Conservation (phyloP, 2,329 filamentous ascomycete genomes). For the Sphaerulina vaccinii region DNA sequence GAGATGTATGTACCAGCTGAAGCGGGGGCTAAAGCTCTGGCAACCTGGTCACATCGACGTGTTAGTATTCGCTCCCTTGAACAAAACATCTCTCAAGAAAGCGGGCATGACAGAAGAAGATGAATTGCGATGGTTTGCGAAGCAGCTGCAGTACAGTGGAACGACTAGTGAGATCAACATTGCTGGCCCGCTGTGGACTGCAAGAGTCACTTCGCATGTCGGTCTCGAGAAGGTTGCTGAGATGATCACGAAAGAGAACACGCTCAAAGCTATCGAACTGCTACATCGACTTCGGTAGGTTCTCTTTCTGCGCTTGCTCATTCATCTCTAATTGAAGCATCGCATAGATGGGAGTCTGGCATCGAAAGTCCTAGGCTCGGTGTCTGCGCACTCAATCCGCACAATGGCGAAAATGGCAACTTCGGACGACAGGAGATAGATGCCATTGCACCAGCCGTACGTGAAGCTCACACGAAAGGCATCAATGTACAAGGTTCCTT, state of each 20-base stretch:
- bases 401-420: slow-evolving; percentile 21
- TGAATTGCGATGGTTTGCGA: slow-evolving; percentile 22
- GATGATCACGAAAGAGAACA: slow-evolving; percentile 9
- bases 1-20: slow-evolving; percentile 15
- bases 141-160: slow-evolving; percentile 12
- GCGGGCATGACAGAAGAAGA: slow-evolving; percentile 21
- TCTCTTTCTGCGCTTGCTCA: too few species aligned
- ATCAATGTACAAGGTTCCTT: slow-evolving; percentile 20
- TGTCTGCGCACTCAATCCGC: slow-evolving; percentile 21
- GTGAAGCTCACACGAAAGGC: slow-evolving; percentile 10
- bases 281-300: slow-evolving; percentile 13
- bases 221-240: slow-evolving; percentile 12
- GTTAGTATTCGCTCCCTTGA: slow-evolving; percentile 20
- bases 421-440: slow-evolving; percentile 22
- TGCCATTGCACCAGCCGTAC: slow-evolving; percentile 16
- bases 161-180: slow-evolving; percentile 24
- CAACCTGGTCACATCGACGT: slow-evolving; percentile 12
- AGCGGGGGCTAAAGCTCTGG: slow-evolving; percentile 10
- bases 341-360: slow-evolving; percentile 19
- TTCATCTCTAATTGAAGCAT: not conserved
- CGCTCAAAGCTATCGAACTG: slow-evolving; percentile 17
- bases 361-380: slow-evolving; percentile 16
- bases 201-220: slow-evolving; percentile 19
- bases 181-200: slow-evolving; percentile 17
- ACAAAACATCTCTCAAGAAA: slow-evolving; percentile 23